Evolutionary conservation across 2,329 filamentous ascomycete genomes (phyloP), one percentile per base, ranked within the genome.

Genomic region (Ophiostoma fasciatum): DNA sequence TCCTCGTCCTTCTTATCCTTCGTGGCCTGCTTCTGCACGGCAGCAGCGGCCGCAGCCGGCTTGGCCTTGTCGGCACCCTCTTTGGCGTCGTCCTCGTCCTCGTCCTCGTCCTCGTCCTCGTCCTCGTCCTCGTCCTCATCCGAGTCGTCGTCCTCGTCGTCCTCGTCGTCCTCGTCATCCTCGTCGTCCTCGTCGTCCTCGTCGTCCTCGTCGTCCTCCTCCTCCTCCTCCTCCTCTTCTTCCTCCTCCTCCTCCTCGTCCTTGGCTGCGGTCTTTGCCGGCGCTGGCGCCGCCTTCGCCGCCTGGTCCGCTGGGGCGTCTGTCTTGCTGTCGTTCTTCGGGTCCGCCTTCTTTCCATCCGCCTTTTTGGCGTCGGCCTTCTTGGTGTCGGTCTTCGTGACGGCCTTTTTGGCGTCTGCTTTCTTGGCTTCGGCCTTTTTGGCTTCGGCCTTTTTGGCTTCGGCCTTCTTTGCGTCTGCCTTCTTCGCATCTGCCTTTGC

Each of bases 21-120:
- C 9, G 53, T 56, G 18, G 58, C 53, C 36, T 59, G 59, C 44
- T 62, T 54, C 33, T 56, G 42, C 57, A 61, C 49, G 67, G 64
- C 29, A 65, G 44, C 14, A 53, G 48, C 34, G 51, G 49, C 33
- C 49, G 48, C 4, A 49, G 45, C n/a, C n/a, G n/a, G n/a, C n/a
- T n/a, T n/a, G n/a, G n/a, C n/a, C n/a, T n/a, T n/a, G 14, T 29
- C 28, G 28, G 28, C 14, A 7, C 9, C n/a, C 7, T 27, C 19
- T 7, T 14, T 33, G 40, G 45, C 31, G 15, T 38, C 41, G 10
- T 46, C 19, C n/a, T 33, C 26, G 20, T 37, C 33, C n/a, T 38
- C 38, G 14, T 51, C 36, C 13, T 38, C 42, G 10, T 47, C 41
- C 14, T 47, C 35, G 7, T 42, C 38, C 31, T 46, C 38, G 37